phyloP scores from a whole-genome alignment of 2,329 filamentous ascomycete genomes.

The Aspergillus tamarii region DNA sequence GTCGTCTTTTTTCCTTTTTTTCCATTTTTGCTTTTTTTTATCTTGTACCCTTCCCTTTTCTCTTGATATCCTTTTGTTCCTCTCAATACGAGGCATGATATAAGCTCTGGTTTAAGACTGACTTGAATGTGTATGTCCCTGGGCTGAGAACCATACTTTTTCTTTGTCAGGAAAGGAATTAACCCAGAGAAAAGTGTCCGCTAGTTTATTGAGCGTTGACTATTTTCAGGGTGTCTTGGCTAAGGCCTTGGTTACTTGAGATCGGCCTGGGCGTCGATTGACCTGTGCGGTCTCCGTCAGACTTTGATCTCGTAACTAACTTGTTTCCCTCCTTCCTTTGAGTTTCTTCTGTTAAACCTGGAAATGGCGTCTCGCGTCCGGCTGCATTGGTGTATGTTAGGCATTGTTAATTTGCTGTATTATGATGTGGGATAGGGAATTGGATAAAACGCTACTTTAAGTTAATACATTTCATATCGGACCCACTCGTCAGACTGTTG shows the following conservation, averaged over 20 bases:
- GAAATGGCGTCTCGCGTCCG: constrained; percentile 4
- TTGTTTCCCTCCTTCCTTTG: constrained; percentile 4
- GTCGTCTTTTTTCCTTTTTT: not conserved
- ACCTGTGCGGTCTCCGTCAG: constrained; percentile 2
- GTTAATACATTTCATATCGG: not conserved
- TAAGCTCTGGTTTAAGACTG: constrained; percentile 21
- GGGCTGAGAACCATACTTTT: constrained; percentile 4
- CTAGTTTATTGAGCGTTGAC: not conserved
- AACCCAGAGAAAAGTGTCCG: not conserved
- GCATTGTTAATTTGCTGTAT: constrained; percentile 2
- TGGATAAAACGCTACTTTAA: not conserved
- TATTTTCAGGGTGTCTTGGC: not conserved
- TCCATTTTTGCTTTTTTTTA: not conserved
- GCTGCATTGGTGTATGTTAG: constrained; percentile 13
- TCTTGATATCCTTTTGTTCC: not conserved
- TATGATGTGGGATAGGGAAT: constrained; percentile 2
- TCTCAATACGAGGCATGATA: not conserved
- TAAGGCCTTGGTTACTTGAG: constrained; percentile 9
- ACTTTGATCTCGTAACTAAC: constrained; percentile 8
- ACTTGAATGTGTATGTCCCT: constrained; percentile 24
- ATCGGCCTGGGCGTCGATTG: constrained; percentile 8
- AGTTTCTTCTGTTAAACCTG: not conserved
- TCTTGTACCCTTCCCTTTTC: not conserved
- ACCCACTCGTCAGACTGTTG: not conserved
- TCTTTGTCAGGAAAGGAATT: too few relatives aligned